Percentiles rank a stretch among this genome's conserved stretches.
phyloP scores from a whole-genome alignment of 2,329 filamentous ascomycete genomes.

The Akanthomyces lecanii region DNA sequence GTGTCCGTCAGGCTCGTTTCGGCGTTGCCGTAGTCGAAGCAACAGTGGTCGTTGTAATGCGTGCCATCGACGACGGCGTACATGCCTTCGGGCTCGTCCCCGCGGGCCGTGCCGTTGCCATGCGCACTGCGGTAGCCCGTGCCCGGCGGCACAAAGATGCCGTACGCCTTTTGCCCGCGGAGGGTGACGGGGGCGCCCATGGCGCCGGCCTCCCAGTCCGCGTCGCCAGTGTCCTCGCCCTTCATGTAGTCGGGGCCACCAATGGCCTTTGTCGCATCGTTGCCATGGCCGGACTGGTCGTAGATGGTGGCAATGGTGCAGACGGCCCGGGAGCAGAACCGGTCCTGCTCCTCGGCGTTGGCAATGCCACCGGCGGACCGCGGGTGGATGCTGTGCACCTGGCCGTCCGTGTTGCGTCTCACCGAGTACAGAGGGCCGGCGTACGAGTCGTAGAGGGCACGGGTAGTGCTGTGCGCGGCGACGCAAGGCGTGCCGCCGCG shows the following conservation, averaged over 20 bases:
- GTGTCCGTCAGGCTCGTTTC: conserved; percentile 49
- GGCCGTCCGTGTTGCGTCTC: conserved; percentile 44
- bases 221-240: conserved; percentile 30
- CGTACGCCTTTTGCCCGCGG: conserved; percentile 58
- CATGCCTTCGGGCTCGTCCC: conserved; percentile 54
- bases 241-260: conserved; percentile 45
- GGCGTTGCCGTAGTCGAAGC: conserved; percentile 55
- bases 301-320: conserved; percentile 62
- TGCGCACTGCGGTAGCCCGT: conserved; percentile 60
- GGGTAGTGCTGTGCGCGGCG: conserved; percentile 59
- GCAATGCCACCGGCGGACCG: conserved; percentile 57
- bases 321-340: conserved; percentile 56
- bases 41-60: conserved; percentile 55
- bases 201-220: conserved; percentile 57
- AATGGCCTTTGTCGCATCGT: conserved; percentile 57
- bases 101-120: conserved; percentile 48
- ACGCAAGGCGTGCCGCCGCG: conserved; percentile 55
- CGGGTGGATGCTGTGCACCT: conserved; percentile 46
- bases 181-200: conserved; percentile 58
- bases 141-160: conserved; percentile 57
- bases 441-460: conserved; percentile 54
- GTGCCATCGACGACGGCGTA: conserved; percentile 58
- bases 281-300: conserved; percentile 59
- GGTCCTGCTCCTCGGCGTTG: conserved; percentile 56
- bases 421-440: conserved; percentile 55